Evolutionary conservation across 78 protist species (phyloP), one percentile per base, ranked within the genome.

Genomic region (Parvularia atlantis): DNA sequence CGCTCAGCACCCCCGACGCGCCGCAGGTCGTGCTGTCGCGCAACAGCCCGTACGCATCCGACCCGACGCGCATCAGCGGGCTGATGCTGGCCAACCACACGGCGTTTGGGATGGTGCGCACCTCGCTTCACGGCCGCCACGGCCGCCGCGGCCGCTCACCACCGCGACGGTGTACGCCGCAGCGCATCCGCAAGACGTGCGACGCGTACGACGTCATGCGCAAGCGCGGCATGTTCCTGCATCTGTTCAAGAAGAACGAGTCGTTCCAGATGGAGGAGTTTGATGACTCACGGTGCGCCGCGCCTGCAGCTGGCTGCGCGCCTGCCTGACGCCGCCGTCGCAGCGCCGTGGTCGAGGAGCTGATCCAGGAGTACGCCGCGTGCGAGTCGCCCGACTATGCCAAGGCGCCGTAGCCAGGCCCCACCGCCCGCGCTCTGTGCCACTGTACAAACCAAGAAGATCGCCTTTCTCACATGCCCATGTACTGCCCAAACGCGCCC

Each of bases 11-110:
- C n/a, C n/a, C n/a, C n/a, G n/a, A n/a, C n/a, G n/a, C n/a, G n/a
- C n/a, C 7, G 17, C 54, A 81, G 83, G 92, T 94, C 20, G 95
- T 87, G 30, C 78, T 96, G 28, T 78, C 93, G 10, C 61, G 72
- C 7, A 7, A 36, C 44, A 85, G 91, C 37, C 98, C 98, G 28
- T 96, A 89, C 69, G 81, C 89, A 31, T 57, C 86, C 46, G 35
- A 93, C 4, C 31, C 84, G 30, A 89, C 96, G 69, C 80, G 97
- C 11, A 99, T 97, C n/a, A 69, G 80, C n/a, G 99, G 99, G 9
- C 80, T 96, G 56, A 92, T 97, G 98, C 67, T 97, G 53, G 99
- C 99, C 35, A 97, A 97, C 77, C 99, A 97, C 81, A 97, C 99
- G 4, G n/a, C n/a, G n/a, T n/a, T n/a, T n/a, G n/a, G n/a, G n/a